phyloP scores from a whole-genome alignment of 164 flowering plant species.

The Vitis riparia region DNA sequence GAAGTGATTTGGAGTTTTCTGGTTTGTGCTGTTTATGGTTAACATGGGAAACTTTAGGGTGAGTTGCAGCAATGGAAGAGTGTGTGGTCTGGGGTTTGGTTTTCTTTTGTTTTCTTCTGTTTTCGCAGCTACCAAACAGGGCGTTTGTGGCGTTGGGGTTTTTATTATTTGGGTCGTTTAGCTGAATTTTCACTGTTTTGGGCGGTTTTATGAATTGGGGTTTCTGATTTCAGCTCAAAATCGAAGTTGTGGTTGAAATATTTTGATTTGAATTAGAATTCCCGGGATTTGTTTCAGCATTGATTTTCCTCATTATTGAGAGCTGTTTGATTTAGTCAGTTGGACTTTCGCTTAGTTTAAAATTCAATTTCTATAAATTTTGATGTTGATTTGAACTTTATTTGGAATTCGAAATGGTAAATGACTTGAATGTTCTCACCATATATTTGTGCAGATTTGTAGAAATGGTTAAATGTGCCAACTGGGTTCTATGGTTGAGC shows the following conservation, averaged over 20 bases:
- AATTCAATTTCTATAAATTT: background rate
- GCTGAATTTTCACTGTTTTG: background rate
- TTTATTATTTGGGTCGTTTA: background rate
- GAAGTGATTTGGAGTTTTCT: background rate
- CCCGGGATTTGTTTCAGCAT: background rate
- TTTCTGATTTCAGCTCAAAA: background rate
- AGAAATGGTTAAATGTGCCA: slow-evolving; percentile 1
- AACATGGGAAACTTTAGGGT: no score
- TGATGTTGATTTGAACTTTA: background rate
- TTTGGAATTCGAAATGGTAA: no score
- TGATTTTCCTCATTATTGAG: background rate
- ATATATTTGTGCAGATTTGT: slow-evolving; percentile 14
- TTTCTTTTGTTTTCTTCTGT: no score
- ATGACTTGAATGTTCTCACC: background rate
- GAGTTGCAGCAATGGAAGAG: no score
- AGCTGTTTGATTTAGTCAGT: background rate
- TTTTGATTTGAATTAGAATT: background rate
- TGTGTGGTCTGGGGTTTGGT: no score
- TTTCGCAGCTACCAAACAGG: no score
- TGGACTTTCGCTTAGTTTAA: background rate
- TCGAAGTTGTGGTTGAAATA: background rate
- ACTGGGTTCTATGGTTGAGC: slow-evolving; percentile 10
- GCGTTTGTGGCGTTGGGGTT: no score
- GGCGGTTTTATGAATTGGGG: background rate
- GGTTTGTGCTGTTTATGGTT: no score